phyloP scores from a whole-genome alignment of 2,329 filamentous ascomycete species.

The Neobulgaria alba region DNA sequence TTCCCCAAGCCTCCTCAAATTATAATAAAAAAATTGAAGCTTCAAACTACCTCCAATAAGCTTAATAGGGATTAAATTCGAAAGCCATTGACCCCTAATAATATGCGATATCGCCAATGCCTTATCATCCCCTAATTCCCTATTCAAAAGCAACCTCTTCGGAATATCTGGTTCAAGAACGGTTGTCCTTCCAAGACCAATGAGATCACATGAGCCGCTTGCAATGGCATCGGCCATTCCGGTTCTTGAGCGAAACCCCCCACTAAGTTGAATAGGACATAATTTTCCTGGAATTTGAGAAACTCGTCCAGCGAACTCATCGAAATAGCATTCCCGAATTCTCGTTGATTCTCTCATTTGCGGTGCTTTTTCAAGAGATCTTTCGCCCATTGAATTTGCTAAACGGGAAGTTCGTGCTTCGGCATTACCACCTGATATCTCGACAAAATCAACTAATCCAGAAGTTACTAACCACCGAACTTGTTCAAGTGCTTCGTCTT shows the following conservation, averaged over 20 bases:
- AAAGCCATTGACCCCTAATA: conserved; percentile 28
- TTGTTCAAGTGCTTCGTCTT: conserved; percentile 11
- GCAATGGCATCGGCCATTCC: conserved; percentile 9
- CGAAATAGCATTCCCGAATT: conserved; percentile 9
- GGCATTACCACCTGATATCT: conserved; percentile 38
- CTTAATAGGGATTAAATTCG: conserved; percentile 26
- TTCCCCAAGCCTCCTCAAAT: conserved; percentile 27
- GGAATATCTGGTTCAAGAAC: conserved; percentile 11
- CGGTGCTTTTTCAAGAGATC: conserved; percentile 1
- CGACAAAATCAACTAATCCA: conserved; percentile 11
- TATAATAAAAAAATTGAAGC: conserved; percentile 30
- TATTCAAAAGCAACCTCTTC: conserved; percentile 11
- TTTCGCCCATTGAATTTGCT: conserved; percentile 1
- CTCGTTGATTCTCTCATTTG: conserved; percentile 8
- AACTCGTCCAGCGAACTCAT: conserved; percentile 9
- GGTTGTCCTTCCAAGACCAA: conserved; percentile 8
- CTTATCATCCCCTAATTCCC: conserved; percentile 13
- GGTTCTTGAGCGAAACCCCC: conserved; percentile 7
- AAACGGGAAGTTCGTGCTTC: conserved; percentile 33
- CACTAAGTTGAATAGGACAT: conserved; percentile 7
- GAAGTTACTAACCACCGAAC: conserved; percentile 7
- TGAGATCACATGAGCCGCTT: conserved; percentile 8
- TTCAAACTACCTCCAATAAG: conserved; percentile 27
- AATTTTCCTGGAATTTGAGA: conserved; percentile 3
- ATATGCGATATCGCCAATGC: conserved; percentile 24